These are phyloP conservation scores for Spencermartinsiella europaea DNA, from an alignment of 805 yeast species.

Conservation along the genomic window DNA sequence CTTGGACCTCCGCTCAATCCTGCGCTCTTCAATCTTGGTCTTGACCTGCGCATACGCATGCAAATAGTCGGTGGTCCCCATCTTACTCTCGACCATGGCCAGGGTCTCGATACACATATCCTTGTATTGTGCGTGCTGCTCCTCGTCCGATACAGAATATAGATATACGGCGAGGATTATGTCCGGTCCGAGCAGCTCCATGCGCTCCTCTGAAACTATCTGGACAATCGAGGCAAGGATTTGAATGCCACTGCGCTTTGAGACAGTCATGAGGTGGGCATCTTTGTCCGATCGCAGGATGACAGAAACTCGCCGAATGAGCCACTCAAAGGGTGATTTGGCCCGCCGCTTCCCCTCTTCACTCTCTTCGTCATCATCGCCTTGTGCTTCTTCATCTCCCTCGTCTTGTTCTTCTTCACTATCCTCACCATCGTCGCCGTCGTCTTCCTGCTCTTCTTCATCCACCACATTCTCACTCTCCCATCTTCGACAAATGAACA, in stretches of 20 bases:
- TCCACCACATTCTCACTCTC: conserved; percentile 37
- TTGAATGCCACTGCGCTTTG: conserved; percentile 68
- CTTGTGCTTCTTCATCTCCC: conserved; percentile 24
- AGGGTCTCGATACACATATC: conserved; percentile 59
- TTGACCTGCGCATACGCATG: conserved; percentile 58
- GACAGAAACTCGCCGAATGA: conserved; percentile 55
- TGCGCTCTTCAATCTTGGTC: conserved; percentile 50
- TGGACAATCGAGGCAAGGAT: conserved; percentile 61
- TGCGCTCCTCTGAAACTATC: conserved; percentile 39
- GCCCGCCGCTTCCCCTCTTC: not conserved
- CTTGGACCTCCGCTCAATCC: conserved; percentile 71
- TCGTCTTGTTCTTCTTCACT: conserved; percentile 23
- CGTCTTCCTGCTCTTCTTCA: conserved; percentile 25
- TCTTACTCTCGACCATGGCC: conserved; percentile 56
- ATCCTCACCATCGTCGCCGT: conserved; percentile 28
- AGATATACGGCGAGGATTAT: conserved; percentile 50
- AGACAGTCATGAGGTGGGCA: conserved; percentile 45
- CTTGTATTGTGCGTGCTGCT: conserved; percentile 38
- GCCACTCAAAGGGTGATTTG: conserved; percentile 40
- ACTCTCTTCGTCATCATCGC: conserved; percentile 22
- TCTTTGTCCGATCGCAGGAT: conserved; percentile 63
- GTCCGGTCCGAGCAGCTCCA: conserved; percentile 41
- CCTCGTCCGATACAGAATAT: conserved; percentile 21
- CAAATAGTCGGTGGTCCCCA: conserved; percentile 70
- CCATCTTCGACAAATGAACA: conserved; percentile 60